Evolutionary conservation across 345 rosid genomes (phyloP).

Genomic region (Psidium guajava): DNA sequence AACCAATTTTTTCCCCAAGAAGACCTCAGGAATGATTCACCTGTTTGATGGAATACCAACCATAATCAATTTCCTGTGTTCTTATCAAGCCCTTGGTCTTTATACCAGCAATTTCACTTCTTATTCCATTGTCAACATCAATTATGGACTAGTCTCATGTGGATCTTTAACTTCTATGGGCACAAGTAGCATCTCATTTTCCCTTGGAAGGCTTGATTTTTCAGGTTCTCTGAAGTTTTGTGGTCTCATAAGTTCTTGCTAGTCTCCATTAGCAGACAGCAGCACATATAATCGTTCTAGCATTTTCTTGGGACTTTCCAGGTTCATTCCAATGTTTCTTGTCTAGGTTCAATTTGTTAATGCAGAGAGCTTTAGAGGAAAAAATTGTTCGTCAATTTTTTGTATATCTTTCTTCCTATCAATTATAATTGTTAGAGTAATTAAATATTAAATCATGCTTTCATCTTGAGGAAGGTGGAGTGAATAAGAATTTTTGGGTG

Average conservation of each 20-base stretch:
- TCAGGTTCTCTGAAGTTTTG: background rate
- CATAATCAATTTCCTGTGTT: background rate
- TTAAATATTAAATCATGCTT: no score
- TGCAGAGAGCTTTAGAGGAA: no score
- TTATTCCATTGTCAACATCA: background rate
- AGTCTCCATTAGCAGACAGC: background rate
- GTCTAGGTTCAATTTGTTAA: background rate
- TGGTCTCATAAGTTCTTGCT: background rate
- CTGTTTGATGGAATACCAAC: background rate
- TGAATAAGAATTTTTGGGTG: no score
- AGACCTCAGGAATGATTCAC: background rate
- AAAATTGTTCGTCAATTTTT: no score
- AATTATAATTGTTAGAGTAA: no score
- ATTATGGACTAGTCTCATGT: background rate
- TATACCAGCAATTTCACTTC: background rate
- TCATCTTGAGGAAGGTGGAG: no score
- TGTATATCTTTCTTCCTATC: no score
- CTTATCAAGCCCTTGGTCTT: background rate
- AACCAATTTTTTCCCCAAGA: background rate
- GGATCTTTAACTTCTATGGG: background rate
- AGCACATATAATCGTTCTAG: background rate
- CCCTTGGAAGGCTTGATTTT: background rate
- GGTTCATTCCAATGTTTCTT: background rate
- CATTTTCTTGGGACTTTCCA: background rate
- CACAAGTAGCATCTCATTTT: background rate